Evolutionary conservation across 148 eudicot species (phyloP).

Genomic region (Rhododendron simsii): DNA sequence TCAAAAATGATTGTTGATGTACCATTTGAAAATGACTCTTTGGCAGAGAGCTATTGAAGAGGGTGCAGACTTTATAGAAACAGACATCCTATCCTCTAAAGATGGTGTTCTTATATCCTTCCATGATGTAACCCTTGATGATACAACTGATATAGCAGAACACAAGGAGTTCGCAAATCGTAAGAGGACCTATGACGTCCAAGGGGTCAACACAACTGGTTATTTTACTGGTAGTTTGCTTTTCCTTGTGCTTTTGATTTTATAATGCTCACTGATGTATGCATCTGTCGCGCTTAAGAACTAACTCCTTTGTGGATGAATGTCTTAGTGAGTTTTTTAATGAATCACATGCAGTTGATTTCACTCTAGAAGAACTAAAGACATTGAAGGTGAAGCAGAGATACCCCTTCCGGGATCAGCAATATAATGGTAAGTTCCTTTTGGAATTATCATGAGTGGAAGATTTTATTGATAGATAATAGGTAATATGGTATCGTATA

Average conservation of each 20-base stretch:
- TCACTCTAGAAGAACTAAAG: constrained; percentile 82
- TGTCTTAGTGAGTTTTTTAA: neutral
- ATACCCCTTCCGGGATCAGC: constrained; percentile 76
- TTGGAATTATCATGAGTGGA: neutral
- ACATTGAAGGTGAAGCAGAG: constrained; percentile 76
- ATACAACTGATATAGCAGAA: constrained; percentile 61
- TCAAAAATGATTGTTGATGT: neutral
- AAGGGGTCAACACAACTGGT: constrained; percentile 75
- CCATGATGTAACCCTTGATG: constrained; percentile 78
- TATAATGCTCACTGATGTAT: neutral
- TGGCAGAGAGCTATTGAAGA: constrained; percentile 92
- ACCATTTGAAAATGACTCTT: neutral
- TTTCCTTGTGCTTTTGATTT: constrained; percentile 1
- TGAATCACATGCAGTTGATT: constrained; percentile 60
- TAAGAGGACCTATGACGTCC: constrained; percentile 75
- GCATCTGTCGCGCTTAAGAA: neutral
- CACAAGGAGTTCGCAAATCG: constrained; percentile 75
- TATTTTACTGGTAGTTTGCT: constrained; percentile 48
- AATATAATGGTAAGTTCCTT: constrained; percentile 15
- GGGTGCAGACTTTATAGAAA: constrained; percentile 90
- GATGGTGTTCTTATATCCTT: constrained; percentile 71
- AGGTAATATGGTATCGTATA: neutral
- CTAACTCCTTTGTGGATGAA: neutral
- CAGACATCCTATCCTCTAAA: constrained; percentile 59
- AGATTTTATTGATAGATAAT: neutral